These are phyloP conservation scores for Mariannaea elegans DNA, from an alignment of 2,329 filamentous ascomycete species.

Conservation along the genomic window DNA sequence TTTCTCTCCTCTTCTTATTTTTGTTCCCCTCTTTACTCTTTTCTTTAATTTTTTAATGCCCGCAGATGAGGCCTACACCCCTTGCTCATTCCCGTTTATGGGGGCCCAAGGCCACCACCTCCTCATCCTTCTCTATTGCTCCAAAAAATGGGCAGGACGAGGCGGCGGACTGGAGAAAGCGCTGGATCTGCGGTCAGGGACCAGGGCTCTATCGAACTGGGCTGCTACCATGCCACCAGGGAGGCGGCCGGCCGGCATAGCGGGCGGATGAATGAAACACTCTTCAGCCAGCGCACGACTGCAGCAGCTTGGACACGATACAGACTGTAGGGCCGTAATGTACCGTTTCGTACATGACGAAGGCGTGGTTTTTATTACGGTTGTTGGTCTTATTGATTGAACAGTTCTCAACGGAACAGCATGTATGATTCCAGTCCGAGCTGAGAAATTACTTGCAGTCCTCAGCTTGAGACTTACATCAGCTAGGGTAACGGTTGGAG, in stretches of 20 bases:
- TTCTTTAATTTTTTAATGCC: constrained; percentile 20
- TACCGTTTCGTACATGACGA: neutral
- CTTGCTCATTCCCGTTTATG: constrained; percentile 22
- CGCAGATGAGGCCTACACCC: constrained; percentile 14
- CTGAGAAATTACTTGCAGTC: neutral
- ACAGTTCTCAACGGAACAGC: neutral
- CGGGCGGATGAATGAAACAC: constrained; percentile 19
- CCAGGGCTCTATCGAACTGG: constrained; percentile 27
- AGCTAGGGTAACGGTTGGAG: neutral
- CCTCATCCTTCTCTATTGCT: constrained; percentile 8
- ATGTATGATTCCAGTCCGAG: neutral
- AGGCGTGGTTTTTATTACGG: neutral
- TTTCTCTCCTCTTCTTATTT: constrained; percentile 25
- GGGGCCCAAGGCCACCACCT: constrained; percentile 14
- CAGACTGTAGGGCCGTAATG: neutral
- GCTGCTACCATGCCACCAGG: constrained; percentile 13
- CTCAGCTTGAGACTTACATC: too few species aligned
- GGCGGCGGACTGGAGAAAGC: constrained; percentile 33
- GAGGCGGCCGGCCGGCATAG: constrained; percentile 22
- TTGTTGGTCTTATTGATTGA: neutral
- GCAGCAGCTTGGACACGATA: constrained; percentile 22
- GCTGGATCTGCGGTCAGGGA: constrained; percentile 42
- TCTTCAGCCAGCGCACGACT: constrained; percentile 20
- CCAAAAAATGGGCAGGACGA: constrained; percentile 27
- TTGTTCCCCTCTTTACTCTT: constrained; percentile 16